Evolutionary conservation across 2,329 filamentous ascomycete species (phyloP), one percentile per base, ranked within the genome.

Genomic region (Penicillium sp.): DNA sequence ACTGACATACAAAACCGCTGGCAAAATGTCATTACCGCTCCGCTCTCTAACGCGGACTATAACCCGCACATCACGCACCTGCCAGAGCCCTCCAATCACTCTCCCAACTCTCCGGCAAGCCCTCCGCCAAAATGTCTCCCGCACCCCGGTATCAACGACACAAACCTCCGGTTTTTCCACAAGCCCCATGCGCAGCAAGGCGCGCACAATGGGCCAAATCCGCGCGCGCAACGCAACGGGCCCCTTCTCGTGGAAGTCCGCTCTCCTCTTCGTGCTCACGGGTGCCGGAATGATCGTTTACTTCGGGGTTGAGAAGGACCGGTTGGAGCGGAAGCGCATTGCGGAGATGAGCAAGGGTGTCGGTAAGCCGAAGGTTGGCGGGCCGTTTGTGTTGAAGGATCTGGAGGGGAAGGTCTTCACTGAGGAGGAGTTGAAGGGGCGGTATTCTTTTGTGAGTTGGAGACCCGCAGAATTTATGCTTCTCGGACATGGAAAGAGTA

Each of bases 341-440:
- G 93, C 93, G 7, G 93, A 98, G 75, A 91, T 94, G 70, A 91
- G 90, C 67, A 99, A 99, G 81, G 93, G 94, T 11, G 89, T 97
- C 6, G 95, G 95, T 1, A 90, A 87, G 75, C 95, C 95, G 38
- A 96, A 96, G 82, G 93, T 99, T 57, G 95, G 95, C 59, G 95
- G 95, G 0, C 83, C 88, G 0, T 98, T 99, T 76, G 83, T 88
- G 66, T 81, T 99, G 70, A 81, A 90, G 45, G 92, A 98, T 79
- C 89, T 97, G 71, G 82, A 96, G 65, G 93, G 93, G 54, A 86
- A 88, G 60, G 83, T 84, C 44, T 93, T 96, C 69, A 91, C 90
- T 2, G 90, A 90, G 70, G 85, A 89, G 74, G 88, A 94, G 77
- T 84, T 98, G 83, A 91, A 90, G 83, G 95, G 95, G 58, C 91